Base-by-base conservation (phyloP, 2,329 filamentous ascomycete species). In the Cladosporium sp. region DNA sequence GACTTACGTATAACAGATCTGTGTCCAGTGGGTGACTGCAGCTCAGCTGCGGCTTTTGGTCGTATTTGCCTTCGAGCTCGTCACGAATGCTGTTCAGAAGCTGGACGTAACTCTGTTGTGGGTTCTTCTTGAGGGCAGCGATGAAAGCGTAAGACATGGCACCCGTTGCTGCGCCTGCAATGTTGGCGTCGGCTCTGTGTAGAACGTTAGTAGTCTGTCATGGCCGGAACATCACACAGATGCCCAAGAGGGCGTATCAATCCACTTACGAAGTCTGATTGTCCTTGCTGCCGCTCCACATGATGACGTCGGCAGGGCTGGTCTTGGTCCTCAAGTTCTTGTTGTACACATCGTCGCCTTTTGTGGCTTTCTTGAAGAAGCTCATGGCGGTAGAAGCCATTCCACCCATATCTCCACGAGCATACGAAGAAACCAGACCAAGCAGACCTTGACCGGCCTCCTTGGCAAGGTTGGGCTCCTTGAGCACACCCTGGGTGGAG, bases 81-180 rank as follows among this genome's bases (percentile, higher is more conserved):
- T 96, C 92, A 59, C 94, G 89, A 69, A 99, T 92, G 75, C 88
- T 96, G 81, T 97, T 97, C 66, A 99, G 83, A 59, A 99, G 80
- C 79, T 97, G 88, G 52, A 97, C 90, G 71, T 99, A 99, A 77
- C 89, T 96, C 79, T 97, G 94, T 72, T 96, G 88, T 0, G 91
- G 91, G 71, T 96, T 96, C 79, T 92, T 91, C 80, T 89, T 92
- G 70, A 97, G 82, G 19, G 92, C 88, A 1, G 83, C 86, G 74
- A 99, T 94, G 74, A 99, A 99, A 2, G 94, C 94, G 86, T 89
- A 97, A 3, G 92, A 96, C 94, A 99, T 97, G 74, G 94, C 94
- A 58, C 94, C 94, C 0, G 94, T 99, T 36, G 94, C 93, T 76
- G 97, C 84, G 59, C 90, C 86, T 43, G 83, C 85, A 65, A 97